A percentile compares a stretch with the other conserved stretches of the same genome.
Evolutionary conservation across 2,329 filamentous ascomycete genomes (phyloP).

Genomic region (Aspergillus vadensis): DNA sequence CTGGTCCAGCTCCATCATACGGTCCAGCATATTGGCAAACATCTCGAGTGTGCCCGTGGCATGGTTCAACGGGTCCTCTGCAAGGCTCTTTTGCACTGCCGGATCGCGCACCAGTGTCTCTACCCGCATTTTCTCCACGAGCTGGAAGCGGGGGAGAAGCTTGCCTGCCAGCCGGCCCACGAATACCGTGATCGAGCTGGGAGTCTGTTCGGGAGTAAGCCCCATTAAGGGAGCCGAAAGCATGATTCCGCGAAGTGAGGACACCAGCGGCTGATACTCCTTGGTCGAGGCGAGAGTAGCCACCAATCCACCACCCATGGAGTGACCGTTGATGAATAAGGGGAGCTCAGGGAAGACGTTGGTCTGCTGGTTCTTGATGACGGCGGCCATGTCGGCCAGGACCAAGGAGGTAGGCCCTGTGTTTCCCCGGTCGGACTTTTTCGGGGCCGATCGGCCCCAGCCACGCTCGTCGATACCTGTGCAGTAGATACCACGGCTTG

Average conservation of each 20-base stretch:
- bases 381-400: conserved; percentile 9
- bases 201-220: conserved; percentile 4
- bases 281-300: conserved; percentile 10
- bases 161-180: conserved; percentile 4
- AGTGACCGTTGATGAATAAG: conserved; percentile 6
- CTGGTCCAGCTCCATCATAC: background rate
- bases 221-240: conserved; percentile 10
- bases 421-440: conserved; percentile 12
- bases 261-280: conserved; percentile 4
- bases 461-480: conserved; percentile 13
- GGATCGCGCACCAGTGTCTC: conserved; percentile 14
- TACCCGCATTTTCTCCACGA: conserved; percentile 7
- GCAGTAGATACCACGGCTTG: conserved; percentile 7
- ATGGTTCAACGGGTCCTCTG: conserved; percentile 10
- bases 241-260: conserved; percentile 2
- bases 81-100: conserved; percentile 1
- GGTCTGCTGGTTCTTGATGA: conserved; percentile 3
- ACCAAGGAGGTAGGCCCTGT: conserved; percentile 10
- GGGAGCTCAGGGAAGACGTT: conserved; percentile 2
- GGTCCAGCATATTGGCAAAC: conserved; percentile 10
- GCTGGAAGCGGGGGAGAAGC: conserved; percentile 9
- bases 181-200: conserved; percentile 1
- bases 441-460: conserved; percentile 11
- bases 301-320: conserved; percentile 8
- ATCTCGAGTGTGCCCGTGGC: conserved; percentile 9